phyloP scores from a whole-genome alignment of 257 asterid genomes.

The Handroanthus guayacan region DNA sequence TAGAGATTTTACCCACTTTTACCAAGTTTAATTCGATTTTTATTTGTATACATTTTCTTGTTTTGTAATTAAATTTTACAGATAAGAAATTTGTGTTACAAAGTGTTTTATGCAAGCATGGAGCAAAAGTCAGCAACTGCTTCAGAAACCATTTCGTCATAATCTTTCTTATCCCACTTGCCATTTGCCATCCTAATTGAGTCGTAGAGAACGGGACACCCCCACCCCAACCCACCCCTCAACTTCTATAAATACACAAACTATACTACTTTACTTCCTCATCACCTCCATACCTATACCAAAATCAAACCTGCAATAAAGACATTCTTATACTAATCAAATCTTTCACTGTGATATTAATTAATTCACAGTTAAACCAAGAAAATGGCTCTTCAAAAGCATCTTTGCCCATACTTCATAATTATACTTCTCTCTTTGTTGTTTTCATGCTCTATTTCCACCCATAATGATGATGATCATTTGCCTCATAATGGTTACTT shows the following conservation, averaged over 20 bases:
- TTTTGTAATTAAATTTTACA: no score
- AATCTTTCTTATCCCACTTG: conserved; percentile 47
- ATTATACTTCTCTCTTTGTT: conserved; percentile 21
- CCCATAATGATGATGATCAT: not conserved
- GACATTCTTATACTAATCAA: conserved; percentile 1
- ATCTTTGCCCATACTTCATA: conserved; percentile 31
- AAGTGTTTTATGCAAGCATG: conserved; percentile 44
- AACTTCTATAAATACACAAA: conserved; percentile 50
- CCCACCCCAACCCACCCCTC: not conserved
- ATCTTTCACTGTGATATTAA: not conserved
- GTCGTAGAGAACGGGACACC: conserved; percentile 47
- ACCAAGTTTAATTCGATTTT: no score
- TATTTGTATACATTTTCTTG: no score
- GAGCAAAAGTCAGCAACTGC: conserved; percentile 51
- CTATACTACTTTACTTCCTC: conserved; percentile 19
- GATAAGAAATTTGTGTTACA: no score
- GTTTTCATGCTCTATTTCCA: conserved; percentile 30
- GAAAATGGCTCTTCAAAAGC: conserved; percentile 41
- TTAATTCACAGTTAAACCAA: not conserved
- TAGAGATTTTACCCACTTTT: no score
- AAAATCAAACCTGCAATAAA: conserved; percentile 23
- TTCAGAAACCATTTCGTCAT: conserved; percentile 39
- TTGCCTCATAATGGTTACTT: conserved; percentile 22
- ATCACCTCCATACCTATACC: conserved; percentile 40
- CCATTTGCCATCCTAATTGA: conserved; percentile 45